Conservation (phyloP, 1,284 basidiomycete genomes). For the Trichosporon ovoides region DNA sequence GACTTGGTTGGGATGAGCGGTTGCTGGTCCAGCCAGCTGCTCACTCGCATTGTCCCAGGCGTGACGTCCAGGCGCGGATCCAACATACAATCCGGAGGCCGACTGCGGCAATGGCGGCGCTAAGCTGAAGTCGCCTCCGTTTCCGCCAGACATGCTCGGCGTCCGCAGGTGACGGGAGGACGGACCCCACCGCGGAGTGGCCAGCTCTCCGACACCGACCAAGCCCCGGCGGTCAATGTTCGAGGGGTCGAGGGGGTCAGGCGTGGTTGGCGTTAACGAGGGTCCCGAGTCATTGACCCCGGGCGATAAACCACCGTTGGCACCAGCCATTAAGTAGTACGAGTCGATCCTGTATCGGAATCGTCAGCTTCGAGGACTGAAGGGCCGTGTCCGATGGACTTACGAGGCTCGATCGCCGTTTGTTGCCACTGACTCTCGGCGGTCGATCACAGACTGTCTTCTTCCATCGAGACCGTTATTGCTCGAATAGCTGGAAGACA, state of each 20-base stretch:
- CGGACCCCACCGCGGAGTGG: slow-evolving; percentile 86
- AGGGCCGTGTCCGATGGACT: slow-evolving; percentile 4
- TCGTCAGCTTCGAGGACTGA: neutral
- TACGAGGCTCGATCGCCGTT: slow-evolving; percentile 28
- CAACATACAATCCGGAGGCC: neutral
- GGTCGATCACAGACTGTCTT: slow-evolving; percentile 11
- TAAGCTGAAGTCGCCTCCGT: slow-evolving; percentile 4
- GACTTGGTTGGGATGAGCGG: neutral
- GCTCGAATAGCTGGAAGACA: neutral
- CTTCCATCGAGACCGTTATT: neutral
- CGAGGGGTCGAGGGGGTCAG: slow-evolving; percentile 58
- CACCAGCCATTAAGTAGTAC: slow-evolving; percentile 22
- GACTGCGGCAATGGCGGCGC: slow-evolving; percentile 2
- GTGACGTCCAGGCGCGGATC: neutral
- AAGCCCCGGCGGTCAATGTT: slow-evolving; percentile 79
- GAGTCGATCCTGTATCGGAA: slow-evolving; percentile 27
- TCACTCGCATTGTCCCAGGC: neutral
- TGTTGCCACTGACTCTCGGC: slow-evolving; percentile 16
- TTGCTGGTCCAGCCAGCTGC: slow-evolving; percentile 1
- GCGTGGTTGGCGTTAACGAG: slow-evolving; percentile 30
- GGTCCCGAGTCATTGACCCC: slow-evolving; percentile 9
- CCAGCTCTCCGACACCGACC: slow-evolving; percentile 88
- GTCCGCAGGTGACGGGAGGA: slow-evolving; percentile 40
- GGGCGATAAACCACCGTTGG: slow-evolving; percentile 10
- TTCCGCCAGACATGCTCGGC: slow-evolving; percentile 40